phyloP scores from a whole-genome alignment of 2,329 filamentous ascomycete genomes.

The Aspergillus japonicus region DNA sequence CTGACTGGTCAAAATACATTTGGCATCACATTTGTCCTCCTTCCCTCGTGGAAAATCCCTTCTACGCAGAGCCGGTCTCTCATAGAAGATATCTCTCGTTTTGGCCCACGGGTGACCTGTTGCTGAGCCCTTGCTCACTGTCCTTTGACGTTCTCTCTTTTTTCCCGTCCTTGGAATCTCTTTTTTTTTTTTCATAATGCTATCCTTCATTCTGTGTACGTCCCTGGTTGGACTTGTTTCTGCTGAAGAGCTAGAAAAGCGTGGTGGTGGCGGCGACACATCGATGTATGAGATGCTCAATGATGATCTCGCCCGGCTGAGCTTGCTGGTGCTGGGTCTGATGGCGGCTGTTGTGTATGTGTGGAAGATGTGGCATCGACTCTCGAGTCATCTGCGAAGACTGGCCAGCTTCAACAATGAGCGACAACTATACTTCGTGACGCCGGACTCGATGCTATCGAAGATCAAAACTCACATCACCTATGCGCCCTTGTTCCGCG shows the following conservation, averaged over 20 bases:
- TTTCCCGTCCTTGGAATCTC: conserved; percentile 1
- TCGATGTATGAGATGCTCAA: conserved; percentile 44
- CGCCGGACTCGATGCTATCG: conserved; percentile 56
- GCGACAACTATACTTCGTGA: conserved; percentile 74
- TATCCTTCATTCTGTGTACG: conserved; percentile 21
- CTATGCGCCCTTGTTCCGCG: conserved; percentile 47
- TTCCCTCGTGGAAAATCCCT: conserved; percentile 4
- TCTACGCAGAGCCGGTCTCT: conserved; percentile 34
- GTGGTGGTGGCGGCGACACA: conserved; percentile 13
- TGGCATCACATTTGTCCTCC: background rate
- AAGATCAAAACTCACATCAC: conserved; percentile 68
- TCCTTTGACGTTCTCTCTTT: background rate
- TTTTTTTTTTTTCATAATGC: conserved; percentile 18
- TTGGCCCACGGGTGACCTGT: background rate
- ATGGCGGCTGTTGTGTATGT: conserved; percentile 63
- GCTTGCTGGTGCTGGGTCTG: conserved; percentile 63
- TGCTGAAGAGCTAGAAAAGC: conserved; percentile 30
- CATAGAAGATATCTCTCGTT: conserved; percentile 16
- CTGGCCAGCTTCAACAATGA: conserved; percentile 76
- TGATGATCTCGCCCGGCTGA: conserved; percentile 58
- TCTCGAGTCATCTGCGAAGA: conserved; percentile 68
- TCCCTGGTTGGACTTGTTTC: conserved; percentile 31
- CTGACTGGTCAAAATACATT: background rate
- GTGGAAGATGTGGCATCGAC: conserved; percentile 63
- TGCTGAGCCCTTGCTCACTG: background rate